Evolutionary conservation across 148 eudicot genomes (phyloP), one percentile per base, ranked within the genome.

Genomic region (Vaccinium macrocarpon): DNA sequence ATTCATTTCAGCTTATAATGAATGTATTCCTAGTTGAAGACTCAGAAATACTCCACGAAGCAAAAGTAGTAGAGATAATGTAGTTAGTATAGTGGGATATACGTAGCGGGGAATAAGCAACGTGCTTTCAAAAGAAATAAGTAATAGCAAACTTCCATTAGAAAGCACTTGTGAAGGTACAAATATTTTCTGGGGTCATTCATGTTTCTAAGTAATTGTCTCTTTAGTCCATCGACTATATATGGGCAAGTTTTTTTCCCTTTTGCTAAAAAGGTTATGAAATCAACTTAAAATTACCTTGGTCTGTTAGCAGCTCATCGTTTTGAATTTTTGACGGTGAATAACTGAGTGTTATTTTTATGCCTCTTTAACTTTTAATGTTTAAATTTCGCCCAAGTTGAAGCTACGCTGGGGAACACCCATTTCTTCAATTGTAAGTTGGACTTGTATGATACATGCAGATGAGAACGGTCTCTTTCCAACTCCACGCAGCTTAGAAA

Each of bases 381-480:
- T 53, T 3, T 27, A 1, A 25, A 9, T 62, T 21, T 27, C 18
- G 12, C 66, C 1, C 8, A 55, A 32, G 25, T 81, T 42, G 21
- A 29, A 9, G 62, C 64, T 57, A 8, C 6, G 16, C 8, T 11
- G 19, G 23, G 23, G 48, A 27, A 35, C 9, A 5, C 48, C 11
- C 2, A 42, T 42, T 80, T 64, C 23, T 19, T 18, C 3, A 49
- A 8, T 25, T 19, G 2, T 16, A 32, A 57, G 25, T 55, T 55
- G 57, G 57, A 55, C 57, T 82, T 25, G 72, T 53, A 42, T 51
- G 35, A 59, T 73, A 23, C 72, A 23, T 85, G 84, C 91, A 89
- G 94, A 88, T 84, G 92, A 85, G 68, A 68, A 21, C 55, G 89
- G 86, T 5, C 42, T 51, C 71, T 16, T 56, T n/a, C 79, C 62